Base-by-base conservation (phyloP, 2,329 filamentous ascomycete species). In the Penicillium sp. region DNA sequence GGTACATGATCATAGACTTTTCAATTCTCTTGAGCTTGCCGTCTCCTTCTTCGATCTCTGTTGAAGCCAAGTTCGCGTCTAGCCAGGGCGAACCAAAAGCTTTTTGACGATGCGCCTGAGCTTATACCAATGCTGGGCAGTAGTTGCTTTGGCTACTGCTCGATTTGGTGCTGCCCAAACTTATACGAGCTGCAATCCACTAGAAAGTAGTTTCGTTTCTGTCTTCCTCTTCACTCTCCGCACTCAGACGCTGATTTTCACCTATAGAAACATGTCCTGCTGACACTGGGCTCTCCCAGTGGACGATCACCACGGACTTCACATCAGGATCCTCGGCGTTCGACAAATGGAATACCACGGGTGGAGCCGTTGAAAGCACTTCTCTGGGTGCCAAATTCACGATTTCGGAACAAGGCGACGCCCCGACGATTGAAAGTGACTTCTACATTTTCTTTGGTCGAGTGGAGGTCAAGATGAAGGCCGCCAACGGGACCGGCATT, bases 391-490 rank as follows among this genome's bases (percentile, higher is more conserved):
- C 82, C 25, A 81, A 82, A 37, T 94, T 98, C 70, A 88, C 86
- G 29, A 84, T 98, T 49, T 72, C 80, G 33, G 73, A 83, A 64
- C 77, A 83, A 42, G 90, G 90, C 52, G 87, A 97, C 63, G 83
- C 90, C 2, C 93, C 93, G 0, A 89, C 90, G 66, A 81, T 98
- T 52, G 79, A 80, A 55, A 95, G 88, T 53, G 80, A 91, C 61
- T 96, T 94, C 79, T 96, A 95, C 77, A 95, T 98, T 74, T 96
- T 98, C 88, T 98, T 95, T 67, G 93, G 93, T 58, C 86, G 84
- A 54, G 85, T 95, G 64, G 86, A 94, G 56, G 81, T 96, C 57
- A 84, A 82, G 43, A 78, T 96, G 77, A 90, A 90, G 72, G 83
- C 88, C 34, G 89, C 93, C 9, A 86, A 88, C 0, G 93, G 93